These are phyloP conservation scores for Diaporthe citriasiana DNA, from an alignment of 2,329 filamentous ascomycete genomes.

Conservation along the genomic window DNA sequence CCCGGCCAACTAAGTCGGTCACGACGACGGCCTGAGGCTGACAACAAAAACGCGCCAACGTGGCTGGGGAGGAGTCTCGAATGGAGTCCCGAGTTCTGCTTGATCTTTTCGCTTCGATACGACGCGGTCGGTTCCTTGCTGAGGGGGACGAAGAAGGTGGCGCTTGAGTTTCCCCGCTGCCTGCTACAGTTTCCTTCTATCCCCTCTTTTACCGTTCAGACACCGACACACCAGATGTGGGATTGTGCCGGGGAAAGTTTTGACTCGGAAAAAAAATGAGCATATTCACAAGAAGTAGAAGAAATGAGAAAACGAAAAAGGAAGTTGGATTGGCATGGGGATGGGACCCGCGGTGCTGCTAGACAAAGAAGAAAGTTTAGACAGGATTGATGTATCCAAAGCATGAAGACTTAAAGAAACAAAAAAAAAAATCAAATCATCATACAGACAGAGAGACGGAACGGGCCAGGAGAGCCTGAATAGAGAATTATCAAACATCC, in stretches of 20 bases:
- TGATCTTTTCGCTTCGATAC: slow-evolving; percentile 32
- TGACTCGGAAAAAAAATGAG: slow-evolving; percentile 11
- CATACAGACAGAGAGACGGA: slow-evolving; percentile 13
- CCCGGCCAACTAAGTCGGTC: slow-evolving; percentile 11
- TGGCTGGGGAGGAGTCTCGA: not conserved
- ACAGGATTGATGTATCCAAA: slow-evolving; percentile 27
- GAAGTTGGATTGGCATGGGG: slow-evolving; percentile 5
- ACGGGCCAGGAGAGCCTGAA: not conserved
- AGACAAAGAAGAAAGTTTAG: not conserved
- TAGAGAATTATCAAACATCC: slow-evolving; percentile 25
- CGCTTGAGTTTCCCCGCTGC: not conserved
- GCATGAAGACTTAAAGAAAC: not conserved
- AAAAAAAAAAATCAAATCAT: not conserved
- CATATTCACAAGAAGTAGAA: slow-evolving; percentile 2
- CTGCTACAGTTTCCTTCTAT: not conserved
- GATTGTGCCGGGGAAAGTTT: not conserved
- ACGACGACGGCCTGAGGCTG: not conserved
- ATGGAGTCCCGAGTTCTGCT: slow-evolving; percentile 14
- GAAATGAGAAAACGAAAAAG: not conserved
- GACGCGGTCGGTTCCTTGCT: slow-evolving; percentile 17
- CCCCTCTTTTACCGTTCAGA: slow-evolving; percentile 4
- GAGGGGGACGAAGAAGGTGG: not conserved
- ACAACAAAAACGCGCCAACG: not conserved
- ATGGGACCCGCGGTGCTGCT: slow-evolving; percentile 2
- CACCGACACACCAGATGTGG: not conserved